These are phyloP conservation scores for Apiotrichum laibachii DNA, from an alignment of 1,284 basidiomycete species.

Conservation along the genomic window DNA sequence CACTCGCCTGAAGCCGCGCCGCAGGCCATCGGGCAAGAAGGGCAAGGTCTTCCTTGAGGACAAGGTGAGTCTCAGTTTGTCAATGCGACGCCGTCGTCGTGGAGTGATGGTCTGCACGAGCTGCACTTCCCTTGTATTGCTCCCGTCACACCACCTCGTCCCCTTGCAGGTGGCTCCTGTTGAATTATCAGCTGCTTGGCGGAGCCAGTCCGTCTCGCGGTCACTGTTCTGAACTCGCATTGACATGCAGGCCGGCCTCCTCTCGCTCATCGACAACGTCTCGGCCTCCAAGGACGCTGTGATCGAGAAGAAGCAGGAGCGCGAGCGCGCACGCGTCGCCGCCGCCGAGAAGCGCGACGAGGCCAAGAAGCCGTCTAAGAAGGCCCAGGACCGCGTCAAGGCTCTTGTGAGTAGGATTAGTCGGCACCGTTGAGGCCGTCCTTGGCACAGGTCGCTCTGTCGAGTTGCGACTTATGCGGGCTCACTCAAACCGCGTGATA, in stretches of 20 bases:
- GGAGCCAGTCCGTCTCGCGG: too few relatives aligned
- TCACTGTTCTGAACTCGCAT: too few relatives aligned
- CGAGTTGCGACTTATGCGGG: background rate
- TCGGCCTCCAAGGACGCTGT: constrained; percentile 29
- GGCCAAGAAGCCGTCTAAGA: constrained; percentile 23
- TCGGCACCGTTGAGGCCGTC: too few relatives aligned
- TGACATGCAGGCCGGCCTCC: constrained; percentile 22
- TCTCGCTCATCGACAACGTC: constrained; percentile 31
- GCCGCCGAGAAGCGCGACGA: constrained; percentile 7
- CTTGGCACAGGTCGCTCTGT: too few relatives aligned
- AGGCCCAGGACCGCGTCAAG: constrained; percentile 26
- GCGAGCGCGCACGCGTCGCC: constrained; percentile 12
- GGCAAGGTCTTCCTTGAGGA: constrained; percentile 49
- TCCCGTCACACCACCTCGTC: too few relatives aligned
- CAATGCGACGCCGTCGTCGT: background rate
- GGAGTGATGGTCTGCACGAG: background rate
- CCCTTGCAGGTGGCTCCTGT: too few relatives aligned
- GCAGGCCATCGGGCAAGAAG: constrained; percentile 38
- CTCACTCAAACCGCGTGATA: background rate
- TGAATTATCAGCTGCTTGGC: too few relatives aligned
- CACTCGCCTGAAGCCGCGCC: constrained; percentile 2
- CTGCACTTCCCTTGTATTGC: too few relatives aligned
- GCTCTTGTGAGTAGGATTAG: constrained; percentile 26
- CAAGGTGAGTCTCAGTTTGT: constrained; percentile 32
- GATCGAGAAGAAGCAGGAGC: constrained; percentile 20